Percentiles rank a stretch among this genome's conserved stretches.
Conservation (phyloP, 805 yeast genomes). For the Metschnikowia borealis region DNA sequence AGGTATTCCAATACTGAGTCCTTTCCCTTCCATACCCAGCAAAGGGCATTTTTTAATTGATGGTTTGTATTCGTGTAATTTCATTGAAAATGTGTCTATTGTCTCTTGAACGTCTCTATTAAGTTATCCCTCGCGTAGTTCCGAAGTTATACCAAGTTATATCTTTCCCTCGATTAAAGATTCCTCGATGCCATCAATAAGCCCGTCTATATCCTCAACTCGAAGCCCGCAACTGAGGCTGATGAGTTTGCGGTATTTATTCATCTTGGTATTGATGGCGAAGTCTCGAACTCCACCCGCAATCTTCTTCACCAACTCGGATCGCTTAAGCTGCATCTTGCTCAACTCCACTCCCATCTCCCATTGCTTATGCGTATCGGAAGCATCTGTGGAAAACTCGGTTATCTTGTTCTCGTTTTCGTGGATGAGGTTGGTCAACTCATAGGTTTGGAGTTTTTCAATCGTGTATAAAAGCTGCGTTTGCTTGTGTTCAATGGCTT, state of each 20-base stretch:
- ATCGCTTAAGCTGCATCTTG: slow-evolving; percentile 50
- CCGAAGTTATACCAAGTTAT: background rate
- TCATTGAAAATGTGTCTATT: background rate
- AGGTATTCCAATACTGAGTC: too few relatives aligned
- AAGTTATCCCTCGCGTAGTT: background rate
- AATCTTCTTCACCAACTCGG: slow-evolving; percentile 41
- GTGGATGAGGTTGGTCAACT: slow-evolving; percentile 42
- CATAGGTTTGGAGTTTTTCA: slow-evolving; percentile 35
- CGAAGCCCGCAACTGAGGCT: slow-evolving; percentile 73
- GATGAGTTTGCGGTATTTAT: slow-evolving; percentile 74
- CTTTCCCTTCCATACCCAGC: too few relatives aligned
- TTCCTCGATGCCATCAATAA: slow-evolving; percentile 66
- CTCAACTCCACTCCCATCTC: slow-evolving; percentile 33
- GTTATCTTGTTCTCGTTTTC: slow-evolving; percentile 22
- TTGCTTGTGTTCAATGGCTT: slow-evolving; percentile 11
- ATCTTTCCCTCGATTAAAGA: slow-evolving; percentile 14
- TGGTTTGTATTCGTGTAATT: background rate
- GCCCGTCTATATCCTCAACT: slow-evolving; percentile 73
- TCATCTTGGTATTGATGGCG: slow-evolving; percentile 53
- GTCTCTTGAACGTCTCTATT: background rate
- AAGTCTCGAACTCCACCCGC: slow-evolving; percentile 41
- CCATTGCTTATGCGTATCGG: slow-evolving; percentile 5
- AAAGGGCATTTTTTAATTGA: background rate
- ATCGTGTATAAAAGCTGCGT: slow-evolving; percentile 9
- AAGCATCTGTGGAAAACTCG: background rate